Evolutionary conservation across 177 flowering plant species (phyloP).

Genomic region (Tripterygium wilfordii): DNA sequence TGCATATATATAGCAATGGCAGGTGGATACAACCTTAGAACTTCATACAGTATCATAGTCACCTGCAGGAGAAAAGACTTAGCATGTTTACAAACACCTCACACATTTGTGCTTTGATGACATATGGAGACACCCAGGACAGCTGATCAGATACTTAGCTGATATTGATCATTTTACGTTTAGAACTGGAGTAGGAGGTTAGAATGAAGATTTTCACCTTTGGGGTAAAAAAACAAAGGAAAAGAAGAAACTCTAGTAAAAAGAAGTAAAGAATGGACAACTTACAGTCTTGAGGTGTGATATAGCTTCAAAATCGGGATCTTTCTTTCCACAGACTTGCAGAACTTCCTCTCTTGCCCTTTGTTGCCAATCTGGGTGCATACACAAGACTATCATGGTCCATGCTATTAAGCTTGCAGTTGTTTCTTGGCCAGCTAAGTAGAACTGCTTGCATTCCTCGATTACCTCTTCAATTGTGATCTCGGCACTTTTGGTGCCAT

Average conservation of each 20-base stretch:
- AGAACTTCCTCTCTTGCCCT: constrained; percentile 51
- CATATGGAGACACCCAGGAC: neutral
- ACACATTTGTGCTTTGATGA: neutral
- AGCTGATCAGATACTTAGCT: no score
- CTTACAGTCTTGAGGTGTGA: constrained; percentile 37
- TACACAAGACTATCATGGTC: constrained; percentile 36
- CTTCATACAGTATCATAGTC: constrained; percentile 44
- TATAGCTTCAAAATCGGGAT: constrained; percentile 24
- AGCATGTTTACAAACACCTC: no score
- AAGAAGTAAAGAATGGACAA: neutral
- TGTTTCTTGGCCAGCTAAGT: constrained; percentile 57
- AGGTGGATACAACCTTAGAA: constrained; percentile 48
- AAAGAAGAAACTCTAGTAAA: neutral
- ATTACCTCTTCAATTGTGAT: constrained; percentile 34
- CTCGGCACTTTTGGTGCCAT: neutral
- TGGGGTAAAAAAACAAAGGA: neutral
- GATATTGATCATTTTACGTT: no score
- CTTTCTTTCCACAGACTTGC: constrained; percentile 18
- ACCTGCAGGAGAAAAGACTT: constrained; percentile 24
- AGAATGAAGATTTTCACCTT: no score
- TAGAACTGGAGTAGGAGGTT: no score
- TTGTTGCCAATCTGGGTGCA: constrained; percentile 51
- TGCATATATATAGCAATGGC: constrained; percentile 22
- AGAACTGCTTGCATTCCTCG: constrained; percentile 51
- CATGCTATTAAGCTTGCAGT: constrained; percentile 40